Percentiles rank a stretch among this genome's conserved stretches.
Evolutionary conservation across 2,329 filamentous ascomycete species (phyloP).

Genomic region (Verticillium dahliae): DNA sequence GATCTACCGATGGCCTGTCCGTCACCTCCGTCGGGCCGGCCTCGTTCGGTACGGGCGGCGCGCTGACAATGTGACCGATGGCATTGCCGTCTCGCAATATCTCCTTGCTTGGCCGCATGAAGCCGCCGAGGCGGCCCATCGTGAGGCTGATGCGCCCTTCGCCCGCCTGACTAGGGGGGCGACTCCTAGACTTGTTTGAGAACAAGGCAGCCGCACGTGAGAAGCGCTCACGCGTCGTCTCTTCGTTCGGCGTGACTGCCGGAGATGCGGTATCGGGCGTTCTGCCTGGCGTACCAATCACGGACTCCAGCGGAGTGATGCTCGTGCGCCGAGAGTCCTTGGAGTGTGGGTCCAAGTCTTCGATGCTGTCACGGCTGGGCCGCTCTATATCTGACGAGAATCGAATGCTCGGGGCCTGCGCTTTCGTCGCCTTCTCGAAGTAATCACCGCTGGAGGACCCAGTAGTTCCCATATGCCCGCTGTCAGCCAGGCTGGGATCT

Average conservation of each 20-base stretch:
- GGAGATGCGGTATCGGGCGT: slow-evolving; percentile 30
- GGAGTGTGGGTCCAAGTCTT: slow-evolving; percentile 25
- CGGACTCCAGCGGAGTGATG: slow-evolving; percentile 39
- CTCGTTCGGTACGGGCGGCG: slow-evolving; percentile 3
- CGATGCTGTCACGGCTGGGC: slow-evolving; percentile 39
- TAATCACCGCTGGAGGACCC: slow-evolving; percentile 34
- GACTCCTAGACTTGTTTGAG: slow-evolving; percentile 40
- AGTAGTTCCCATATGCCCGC: slow-evolving; percentile 15
- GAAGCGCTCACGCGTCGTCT: slow-evolving; percentile 45
- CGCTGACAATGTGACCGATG: slow-evolving; percentile 5
- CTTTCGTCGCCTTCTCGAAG: slow-evolving; percentile 32
- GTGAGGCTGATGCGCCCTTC: slow-evolving; percentile 52
- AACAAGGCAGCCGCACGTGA: slow-evolving; percentile 54
- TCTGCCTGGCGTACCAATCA: slow-evolving; percentile 27
- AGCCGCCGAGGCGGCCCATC: slow-evolving; percentile 47
- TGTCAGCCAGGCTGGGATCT: slow-evolving; percentile 20
- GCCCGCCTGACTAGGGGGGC: slow-evolving; percentile 51
- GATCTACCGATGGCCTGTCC: neutral
- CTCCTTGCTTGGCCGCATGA: slow-evolving; percentile 47
- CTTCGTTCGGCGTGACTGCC: slow-evolving; percentile 39
- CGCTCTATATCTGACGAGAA: slow-evolving; percentile 50
- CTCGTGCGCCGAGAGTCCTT: slow-evolving; percentile 43
- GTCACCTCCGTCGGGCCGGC: neutral
- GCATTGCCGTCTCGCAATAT: slow-evolving; percentile 25
- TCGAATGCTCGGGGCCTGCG: slow-evolving; percentile 42